Conservation (phyloP, 768 basidiomycete genomes). For the Pleurotus cornucopiae region DNA sequence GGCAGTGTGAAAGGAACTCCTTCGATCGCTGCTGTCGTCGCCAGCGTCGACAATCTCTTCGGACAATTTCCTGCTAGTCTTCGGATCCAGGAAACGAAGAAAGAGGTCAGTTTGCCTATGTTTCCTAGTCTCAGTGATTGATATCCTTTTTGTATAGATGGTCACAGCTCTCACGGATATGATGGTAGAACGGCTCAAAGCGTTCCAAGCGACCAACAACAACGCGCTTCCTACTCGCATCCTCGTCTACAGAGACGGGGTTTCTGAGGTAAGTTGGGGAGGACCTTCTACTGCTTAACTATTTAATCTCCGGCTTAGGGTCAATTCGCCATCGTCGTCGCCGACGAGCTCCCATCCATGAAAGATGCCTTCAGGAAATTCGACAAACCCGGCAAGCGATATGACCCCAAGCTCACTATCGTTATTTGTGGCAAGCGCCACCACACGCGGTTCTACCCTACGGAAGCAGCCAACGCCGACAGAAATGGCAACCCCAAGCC, state of each 20-base stretch:
- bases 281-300: background rate
- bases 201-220: constrained; percentile 44
- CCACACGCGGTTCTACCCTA: constrained; percentile 64
- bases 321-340: constrained; percentile 63
- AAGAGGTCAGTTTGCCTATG: constrained; percentile 51
- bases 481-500: constrained; percentile 69
- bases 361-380: constrained; percentile 53
- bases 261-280: constrained; percentile 56
- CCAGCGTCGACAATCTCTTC: constrained; percentile 58
- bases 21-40: constrained; percentile 84
- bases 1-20: constrained; percentile 72
- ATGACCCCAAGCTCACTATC: constrained; percentile 60
- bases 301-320: constrained; percentile 43
- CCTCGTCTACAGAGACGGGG: constrained; percentile 77
- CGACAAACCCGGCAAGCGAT: constrained; percentile 31
- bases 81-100: constrained; percentile 66
- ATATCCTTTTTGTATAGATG: constrained; percentile 46
- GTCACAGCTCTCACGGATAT: constrained; percentile 62
- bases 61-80: constrained; percentile 75
- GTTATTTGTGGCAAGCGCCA: constrained; percentile 65
- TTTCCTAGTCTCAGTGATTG: background rate
- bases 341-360: constrained; percentile 63
- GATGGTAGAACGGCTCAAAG: constrained; percentile 60
- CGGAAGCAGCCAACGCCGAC: constrained; percentile 46
- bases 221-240: constrained; percentile 58